phyloP scores from a whole-genome alignment of 2,329 filamentous ascomycete species.

The Acrocalymma vagum region DNA sequence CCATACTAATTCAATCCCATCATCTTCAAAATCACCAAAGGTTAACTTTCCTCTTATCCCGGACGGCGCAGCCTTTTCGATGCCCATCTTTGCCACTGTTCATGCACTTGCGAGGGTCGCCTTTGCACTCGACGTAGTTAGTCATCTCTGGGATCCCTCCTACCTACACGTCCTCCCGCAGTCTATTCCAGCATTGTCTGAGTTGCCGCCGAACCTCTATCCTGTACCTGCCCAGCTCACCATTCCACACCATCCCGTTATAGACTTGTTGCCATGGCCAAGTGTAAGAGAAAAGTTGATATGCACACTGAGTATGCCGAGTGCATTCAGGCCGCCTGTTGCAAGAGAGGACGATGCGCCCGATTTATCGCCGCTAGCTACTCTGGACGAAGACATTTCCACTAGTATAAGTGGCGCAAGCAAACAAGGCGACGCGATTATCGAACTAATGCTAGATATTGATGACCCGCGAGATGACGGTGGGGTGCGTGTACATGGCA shows the following conservation, averaged over 20 bases:
- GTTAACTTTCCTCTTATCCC: slow-evolving; percentile 18
- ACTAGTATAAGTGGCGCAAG: neutral
- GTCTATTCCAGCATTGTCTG: slow-evolving; percentile 3
- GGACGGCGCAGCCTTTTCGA: slow-evolving; percentile 29
- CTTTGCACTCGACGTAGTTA: slow-evolving; percentile 16
- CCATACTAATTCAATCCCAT: slow-evolving; percentile 2
- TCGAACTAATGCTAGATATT: slow-evolving; percentile 65
- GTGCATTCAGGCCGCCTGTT: slow-evolving; percentile 56
- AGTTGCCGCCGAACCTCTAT: slow-evolving; percentile 50
- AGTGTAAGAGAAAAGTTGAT: slow-evolving; percentile 58
- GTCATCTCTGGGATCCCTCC: slow-evolving; percentile 25
- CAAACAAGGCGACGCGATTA: slow-evolving; percentile 52
- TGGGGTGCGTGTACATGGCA: slow-evolving; percentile 45
- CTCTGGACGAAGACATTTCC: slow-evolving; percentile 28
- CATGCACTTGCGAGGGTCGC: slow-evolving; percentile 24
- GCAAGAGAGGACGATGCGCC: slow-evolving; percentile 48
- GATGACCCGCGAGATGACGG: slow-evolving; percentile 61
- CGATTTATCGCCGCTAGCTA: too few species aligned
- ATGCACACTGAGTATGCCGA: slow-evolving; percentile 60
- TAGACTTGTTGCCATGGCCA: slow-evolving; percentile 69
- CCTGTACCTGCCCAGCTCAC: slow-evolving; percentile 60
- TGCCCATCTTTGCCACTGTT: slow-evolving; percentile 51
- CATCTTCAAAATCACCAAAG: slow-evolving; percentile 1
- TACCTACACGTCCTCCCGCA: slow-evolving; percentile 26
- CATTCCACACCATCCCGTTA: slow-evolving; percentile 64